These are phyloP conservation scores for Leccinum arenicola DNA, from an alignment of 768 basidiomycete genomes.

Conservation along the genomic window DNA sequence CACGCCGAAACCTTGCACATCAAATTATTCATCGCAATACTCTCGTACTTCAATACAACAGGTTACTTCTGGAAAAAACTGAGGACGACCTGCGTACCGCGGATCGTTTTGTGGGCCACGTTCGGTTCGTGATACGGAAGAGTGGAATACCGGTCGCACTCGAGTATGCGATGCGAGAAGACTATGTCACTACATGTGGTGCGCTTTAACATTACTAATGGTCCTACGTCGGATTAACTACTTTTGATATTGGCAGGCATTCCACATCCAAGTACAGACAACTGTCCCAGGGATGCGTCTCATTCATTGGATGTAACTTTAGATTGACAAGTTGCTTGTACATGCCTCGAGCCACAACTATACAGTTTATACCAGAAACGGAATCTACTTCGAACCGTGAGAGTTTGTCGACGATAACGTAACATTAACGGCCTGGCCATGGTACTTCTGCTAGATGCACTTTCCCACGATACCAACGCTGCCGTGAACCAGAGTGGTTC, in stretches of 20 bases:
- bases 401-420: no score
- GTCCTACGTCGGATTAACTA: no score
- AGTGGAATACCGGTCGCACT: background rate
- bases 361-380: no score
- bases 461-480: background rate
- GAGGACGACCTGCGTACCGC: background rate
- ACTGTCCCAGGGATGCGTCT: background rate
- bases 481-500: background rate
- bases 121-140: background rate
- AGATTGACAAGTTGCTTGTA: background rate
- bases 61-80: background rate
- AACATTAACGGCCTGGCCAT: no score
- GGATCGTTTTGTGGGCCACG: background rate
- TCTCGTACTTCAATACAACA: background rate
- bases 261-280: no score
- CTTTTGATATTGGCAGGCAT: no score
- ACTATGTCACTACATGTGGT: background rate
- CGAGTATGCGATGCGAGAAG: background rate
- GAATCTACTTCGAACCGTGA: no score
- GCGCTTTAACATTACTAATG: background rate
- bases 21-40: background rate
- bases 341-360: no score
- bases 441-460: no score
- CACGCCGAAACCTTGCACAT: background rate
- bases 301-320: background rate